Conservation (phyloP, 192 early-diverging fungal species). For the Coemansia pectinata region DNA sequence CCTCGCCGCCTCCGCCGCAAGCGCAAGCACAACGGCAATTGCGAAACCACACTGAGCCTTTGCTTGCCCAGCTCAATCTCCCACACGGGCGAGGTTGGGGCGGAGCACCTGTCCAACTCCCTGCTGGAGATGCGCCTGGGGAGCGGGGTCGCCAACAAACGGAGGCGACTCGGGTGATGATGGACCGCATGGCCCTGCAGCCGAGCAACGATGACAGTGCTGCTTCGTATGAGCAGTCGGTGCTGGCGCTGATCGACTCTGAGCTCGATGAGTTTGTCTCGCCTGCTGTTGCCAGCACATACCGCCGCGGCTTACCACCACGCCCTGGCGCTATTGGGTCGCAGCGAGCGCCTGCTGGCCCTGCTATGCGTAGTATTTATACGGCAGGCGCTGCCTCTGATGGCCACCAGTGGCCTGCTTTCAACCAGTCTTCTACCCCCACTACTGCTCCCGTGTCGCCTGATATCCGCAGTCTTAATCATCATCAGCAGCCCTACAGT, state of each 20-base stretch:
- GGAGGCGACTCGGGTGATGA: slow-evolving; percentile 8
- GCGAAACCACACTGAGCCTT: not conserved
- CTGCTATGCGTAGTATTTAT: not conserved
- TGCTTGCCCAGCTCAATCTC: not conserved
- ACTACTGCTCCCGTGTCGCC: slow-evolving; percentile 23
- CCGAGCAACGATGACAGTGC: not conserved
- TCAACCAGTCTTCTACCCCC: not conserved
- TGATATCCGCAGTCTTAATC: not conserved
- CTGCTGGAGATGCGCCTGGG: slow-evolving; percentile 5
- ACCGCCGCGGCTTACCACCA: slow-evolving; percentile 8
- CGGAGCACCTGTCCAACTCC: slow-evolving; percentile 1
- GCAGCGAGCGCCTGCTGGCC: slow-evolving; percentile 12
- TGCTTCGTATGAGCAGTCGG: not conserved
- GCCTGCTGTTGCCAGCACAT: slow-evolving; percentile 3
- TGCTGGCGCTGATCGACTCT: slow-evolving; percentile 19
- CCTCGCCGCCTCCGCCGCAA: not conserved
- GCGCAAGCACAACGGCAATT: not conserved
- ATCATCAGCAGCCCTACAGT: not conserved
- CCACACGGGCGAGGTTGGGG: not conserved
- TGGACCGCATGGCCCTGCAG: slow-evolving; percentile 7
- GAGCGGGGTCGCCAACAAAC: slow-evolving; percentile 1
- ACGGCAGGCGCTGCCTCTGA: not conserved
- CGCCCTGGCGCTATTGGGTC: slow-evolving; percentile 27
- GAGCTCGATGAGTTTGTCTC: slow-evolving; percentile 36
- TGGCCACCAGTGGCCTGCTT: not conserved